Base-by-base conservation (phyloP, 106 monocot genomes). In the Dactylorhiza incarnata region DNA sequence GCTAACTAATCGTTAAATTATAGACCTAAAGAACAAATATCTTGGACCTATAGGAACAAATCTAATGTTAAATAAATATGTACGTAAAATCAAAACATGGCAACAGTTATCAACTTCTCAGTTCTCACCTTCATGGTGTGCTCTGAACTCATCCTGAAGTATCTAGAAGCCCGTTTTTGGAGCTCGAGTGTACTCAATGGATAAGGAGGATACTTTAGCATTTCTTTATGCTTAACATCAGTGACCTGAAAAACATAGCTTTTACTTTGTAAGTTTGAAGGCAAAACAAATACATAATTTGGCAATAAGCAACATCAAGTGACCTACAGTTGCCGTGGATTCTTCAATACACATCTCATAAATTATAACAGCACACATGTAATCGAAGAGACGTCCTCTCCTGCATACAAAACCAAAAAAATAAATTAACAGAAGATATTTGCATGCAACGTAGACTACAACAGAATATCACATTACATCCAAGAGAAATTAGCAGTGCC, bases 271-370 rank as follows among this genome's bases (percentile, higher is more conserved):
- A 46, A 69, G 45, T 26, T 46, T n/a, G 45, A 45, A 4, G 45
- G 45, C 69, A 16, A 66, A 69, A 46, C 69, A 49, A 55, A 65
- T 48, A 11, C 26, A 17, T 6, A 66, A 76, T 10, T 67, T 48
- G 48, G 61, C 77, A 67, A 54, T 52, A 52, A 74, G 54, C 79
- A 50, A 23, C 19, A 66, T 68, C 14, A 17, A 11, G 76, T 74
- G 37, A 44, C 90, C 85, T 55, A 95, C 97, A 78, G 94, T 94
- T 86, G 97, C 97, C 59, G 83, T 86, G 67, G 97, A 87, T 51
- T 97, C 86, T 78, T 94, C 91, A 82, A 91, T 82, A 73, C 97
- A 97, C 94, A 97, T 94, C 80, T 97, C 97, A 74, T 97, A 97
- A 45, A 94, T 81, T 72, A 89, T 73, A 77, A 91, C 86, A 80